Base-by-base conservation (phyloP, 768 basidiomycete genomes). In the Termitomyces sp. region DNA sequence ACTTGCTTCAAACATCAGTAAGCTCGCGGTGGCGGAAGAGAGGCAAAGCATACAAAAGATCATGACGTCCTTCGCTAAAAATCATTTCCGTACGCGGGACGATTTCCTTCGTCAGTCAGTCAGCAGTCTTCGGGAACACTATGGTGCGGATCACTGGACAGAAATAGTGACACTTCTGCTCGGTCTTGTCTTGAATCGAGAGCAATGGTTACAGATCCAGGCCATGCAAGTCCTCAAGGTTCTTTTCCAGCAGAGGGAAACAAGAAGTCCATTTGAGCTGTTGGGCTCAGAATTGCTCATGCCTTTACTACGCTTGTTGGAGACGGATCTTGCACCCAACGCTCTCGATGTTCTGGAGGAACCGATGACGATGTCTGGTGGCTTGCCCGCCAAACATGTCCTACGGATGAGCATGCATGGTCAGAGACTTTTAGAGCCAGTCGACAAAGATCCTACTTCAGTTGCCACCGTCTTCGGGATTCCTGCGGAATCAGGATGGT, bases 271-370 rank as follows among this genome's bases (percentile, higher is more conserved):
- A 16, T 80, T 93, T 24, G 86, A 89, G 50, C 75, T 84, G 0
- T 76, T 93, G 50, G 91, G 92, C 2, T 88, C 91, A 1, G 95
- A 97, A 68, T 77, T 95, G 24, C 82, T 98, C 30, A 93, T 93
- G 88, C 95, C 95, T 0, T 78, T 98, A 27, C 75, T 98, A 33
- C 86, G 93, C 27, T 81, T 98, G 24, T 78, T 97, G n/a, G 88
- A 91, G 64, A 92, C 91, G 2, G 90, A 95, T 61, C 81, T 94
- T 34, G 88, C 95, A 10, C 72, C 87, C 8, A 85, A 91, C 60
- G 95, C 94, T 1, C 79, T 98, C 47, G 95, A 95, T 48, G 93
- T 98, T n/a, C 80, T 98, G 6, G 94, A 97, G 65, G 90, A 95
- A 64, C 94, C 94, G 0, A 85, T 91, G 71, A 83, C 81, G 20